phyloP scores from a whole-genome alignment of 129 eudicot species.

The Artemisia argyi region DNA sequence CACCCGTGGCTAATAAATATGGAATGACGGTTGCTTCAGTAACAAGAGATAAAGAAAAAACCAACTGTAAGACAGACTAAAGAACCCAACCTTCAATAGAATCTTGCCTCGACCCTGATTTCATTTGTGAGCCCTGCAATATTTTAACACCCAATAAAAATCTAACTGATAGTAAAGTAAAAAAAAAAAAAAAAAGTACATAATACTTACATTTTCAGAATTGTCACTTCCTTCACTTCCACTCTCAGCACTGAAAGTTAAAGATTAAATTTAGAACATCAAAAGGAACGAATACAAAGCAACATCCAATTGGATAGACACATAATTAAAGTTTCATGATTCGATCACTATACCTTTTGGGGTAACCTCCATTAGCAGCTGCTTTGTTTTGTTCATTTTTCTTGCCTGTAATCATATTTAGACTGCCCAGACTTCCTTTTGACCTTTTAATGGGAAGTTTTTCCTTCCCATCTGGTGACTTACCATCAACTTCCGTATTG shows the following conservation, averaged over 20 bases:
- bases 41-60: constrained; percentile 9
- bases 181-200: neutral
- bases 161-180: too few relatives aligned
- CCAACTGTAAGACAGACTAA: neutral
- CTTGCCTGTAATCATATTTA: constrained; percentile 94
- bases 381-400: constrained; percentile 67
- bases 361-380: constrained; percentile 78
- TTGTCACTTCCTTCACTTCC: constrained; percentile 95
- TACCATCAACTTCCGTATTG: constrained; percentile 64
- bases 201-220: constrained; percentile 82
- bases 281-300: neutral
- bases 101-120: constrained; percentile 73
- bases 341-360: constrained; percentile 65
- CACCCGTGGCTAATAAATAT: constrained; percentile 47
- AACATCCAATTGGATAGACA: neutral
- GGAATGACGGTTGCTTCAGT: constrained; percentile 17
- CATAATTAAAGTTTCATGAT: constrained; percentile 1
- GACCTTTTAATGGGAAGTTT: constrained; percentile 96
- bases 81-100: constrained; percentile 61
- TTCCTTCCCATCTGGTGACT: constrained; percentile 85
- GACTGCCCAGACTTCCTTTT: constrained; percentile 89
- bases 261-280: neutral
- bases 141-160: neutral
- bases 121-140: constrained; percentile 76
- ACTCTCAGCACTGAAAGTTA: constrained; percentile 79